Conservation (phyloP, 768 basidiomycete genomes). For the Psilocybe cyanescens region DNA sequence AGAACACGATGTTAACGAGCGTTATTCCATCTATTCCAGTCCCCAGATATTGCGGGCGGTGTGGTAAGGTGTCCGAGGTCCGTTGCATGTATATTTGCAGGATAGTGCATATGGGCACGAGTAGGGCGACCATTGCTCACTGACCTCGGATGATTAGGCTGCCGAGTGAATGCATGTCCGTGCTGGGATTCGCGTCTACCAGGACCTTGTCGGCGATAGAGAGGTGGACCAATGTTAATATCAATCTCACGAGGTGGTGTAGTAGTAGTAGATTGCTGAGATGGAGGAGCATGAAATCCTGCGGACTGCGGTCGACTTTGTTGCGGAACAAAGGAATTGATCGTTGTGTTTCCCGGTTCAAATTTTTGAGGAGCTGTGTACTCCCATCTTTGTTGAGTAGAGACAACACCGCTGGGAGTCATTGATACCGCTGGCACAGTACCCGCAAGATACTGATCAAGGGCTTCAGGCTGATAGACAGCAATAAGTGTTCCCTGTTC, state of each 20-base stretch:
- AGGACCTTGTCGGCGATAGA: constrained; percentile 24
- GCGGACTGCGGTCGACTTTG: constrained; percentile 14
- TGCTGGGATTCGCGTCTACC: constrained; percentile 22
- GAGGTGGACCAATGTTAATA: constrained; percentile 15
- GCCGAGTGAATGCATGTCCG: constrained; percentile 12
- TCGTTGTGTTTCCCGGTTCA: not conserved
- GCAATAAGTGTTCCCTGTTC: constrained; percentile 75
- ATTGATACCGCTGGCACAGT: constrained; percentile 32
- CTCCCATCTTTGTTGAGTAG: constrained; percentile 26
- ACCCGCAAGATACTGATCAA: constrained; percentile 69
- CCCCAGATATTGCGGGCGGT: constrained; percentile 22
- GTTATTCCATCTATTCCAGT: constrained; percentile 38
- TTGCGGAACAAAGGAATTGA: not conserved
- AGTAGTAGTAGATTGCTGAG: constrained; percentile 13
- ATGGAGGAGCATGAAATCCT: constrained; percentile 13
- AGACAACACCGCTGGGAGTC: not conserved
- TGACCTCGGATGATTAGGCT: constrained; percentile 20
- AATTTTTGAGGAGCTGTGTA: constrained; percentile 13
- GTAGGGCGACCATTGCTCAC: constrained; percentile 16
- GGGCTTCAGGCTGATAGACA: constrained; percentile 70
- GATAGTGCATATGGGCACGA: constrained; percentile 21
- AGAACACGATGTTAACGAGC: constrained; percentile 23
- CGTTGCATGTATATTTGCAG: constrained; percentile 11
- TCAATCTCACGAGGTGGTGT: constrained; percentile 15
- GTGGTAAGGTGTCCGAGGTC: constrained; percentile 16